Evolutionary conservation across 1,139 yeast species (phyloP).

Genomic region (Yamadazyma sp.): DNA sequence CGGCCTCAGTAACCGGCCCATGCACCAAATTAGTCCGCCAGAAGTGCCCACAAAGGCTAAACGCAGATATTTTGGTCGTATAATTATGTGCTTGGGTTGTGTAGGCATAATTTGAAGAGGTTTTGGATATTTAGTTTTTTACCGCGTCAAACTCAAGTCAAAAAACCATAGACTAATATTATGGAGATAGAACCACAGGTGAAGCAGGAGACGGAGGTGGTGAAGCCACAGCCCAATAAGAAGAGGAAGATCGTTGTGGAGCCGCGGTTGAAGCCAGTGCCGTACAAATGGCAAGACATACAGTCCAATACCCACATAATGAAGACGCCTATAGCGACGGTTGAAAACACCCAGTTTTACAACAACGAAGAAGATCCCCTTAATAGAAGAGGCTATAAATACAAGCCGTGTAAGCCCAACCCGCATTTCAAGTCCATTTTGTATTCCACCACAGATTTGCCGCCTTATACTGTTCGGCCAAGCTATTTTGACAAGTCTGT

Average conservation of each 20-base stretch:
- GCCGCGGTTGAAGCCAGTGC: conserved; percentile 48
- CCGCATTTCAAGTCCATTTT: conserved; percentile 58
- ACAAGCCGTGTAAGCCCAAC: conserved; percentile 75
- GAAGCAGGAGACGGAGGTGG: conserved; percentile 10
- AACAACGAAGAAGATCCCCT: conserved; percentile 74
- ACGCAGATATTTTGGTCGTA: too few relatives aligned
- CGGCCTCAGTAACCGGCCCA: too few relatives aligned
- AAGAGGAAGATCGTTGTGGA: conserved; percentile 23
- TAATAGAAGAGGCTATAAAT: conserved; percentile 80
- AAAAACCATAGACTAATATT: background rate
- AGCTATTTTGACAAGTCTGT: conserved; percentile 73
- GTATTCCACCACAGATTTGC: conserved; percentile 73
- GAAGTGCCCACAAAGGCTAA: too few relatives aligned
- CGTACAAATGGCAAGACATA: conserved; percentile 38
- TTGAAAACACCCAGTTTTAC: conserved; percentile 32
- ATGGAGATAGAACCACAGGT: conserved; percentile 16
- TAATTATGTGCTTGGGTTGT: background rate
- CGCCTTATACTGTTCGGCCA: conserved; percentile 64
- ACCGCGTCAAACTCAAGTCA: background rate
- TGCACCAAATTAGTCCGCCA: too few relatives aligned
- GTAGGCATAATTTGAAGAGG: background rate
- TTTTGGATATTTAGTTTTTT: too few relatives aligned
- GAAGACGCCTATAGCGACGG: conserved; percentile 10
- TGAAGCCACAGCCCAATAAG: conserved; percentile 13
- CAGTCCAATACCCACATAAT: conserved; percentile 9